Conservation (phyloP, 2,329 filamentous ascomycete species). For the Apiospora kogelbergensis region DNA sequence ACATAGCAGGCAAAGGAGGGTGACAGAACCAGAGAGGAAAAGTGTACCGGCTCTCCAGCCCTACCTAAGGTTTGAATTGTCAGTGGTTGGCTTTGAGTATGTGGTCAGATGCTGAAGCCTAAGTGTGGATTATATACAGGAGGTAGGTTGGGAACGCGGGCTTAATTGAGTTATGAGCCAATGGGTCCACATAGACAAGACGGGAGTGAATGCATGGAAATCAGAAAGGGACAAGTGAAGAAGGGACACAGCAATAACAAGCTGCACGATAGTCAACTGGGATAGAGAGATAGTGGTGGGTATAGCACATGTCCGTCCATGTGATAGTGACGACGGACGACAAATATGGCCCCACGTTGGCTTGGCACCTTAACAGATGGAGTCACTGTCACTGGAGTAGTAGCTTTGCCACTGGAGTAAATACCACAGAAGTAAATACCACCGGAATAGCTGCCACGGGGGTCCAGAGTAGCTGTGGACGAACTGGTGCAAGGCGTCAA, state of each 20-base stretch:
- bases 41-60: background rate
- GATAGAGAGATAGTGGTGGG: conserved; percentile 4
- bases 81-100: conserved; percentile 11
- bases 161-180: conserved; percentile 3
- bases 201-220: background rate
- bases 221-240: background rate
- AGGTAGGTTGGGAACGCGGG: background rate
- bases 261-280: background rate
- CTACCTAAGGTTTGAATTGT: conserved; percentile 11
- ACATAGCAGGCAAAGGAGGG: conserved; percentile 12
- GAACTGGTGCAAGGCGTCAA: background rate
- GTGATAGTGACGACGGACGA: conserved; percentile 7
- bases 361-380: conserved; percentile 4
- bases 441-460: background rate
- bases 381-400: background rate
- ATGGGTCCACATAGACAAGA: background rate
- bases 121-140: background rate
- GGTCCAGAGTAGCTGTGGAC: too few species aligned
- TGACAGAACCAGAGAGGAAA: background rate
- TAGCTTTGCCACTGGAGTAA: too few species aligned
- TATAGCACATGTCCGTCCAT: background rate
- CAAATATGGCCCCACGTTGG: conserved; percentile 6
- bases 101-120: conserved; percentile 2
- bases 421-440: too few species aligned
- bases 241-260: background rate